These are phyloP conservation scores for Plasmodium fragile DNA, from an alignment of 169 alveolate species.

Conservation along the genomic window DNA sequence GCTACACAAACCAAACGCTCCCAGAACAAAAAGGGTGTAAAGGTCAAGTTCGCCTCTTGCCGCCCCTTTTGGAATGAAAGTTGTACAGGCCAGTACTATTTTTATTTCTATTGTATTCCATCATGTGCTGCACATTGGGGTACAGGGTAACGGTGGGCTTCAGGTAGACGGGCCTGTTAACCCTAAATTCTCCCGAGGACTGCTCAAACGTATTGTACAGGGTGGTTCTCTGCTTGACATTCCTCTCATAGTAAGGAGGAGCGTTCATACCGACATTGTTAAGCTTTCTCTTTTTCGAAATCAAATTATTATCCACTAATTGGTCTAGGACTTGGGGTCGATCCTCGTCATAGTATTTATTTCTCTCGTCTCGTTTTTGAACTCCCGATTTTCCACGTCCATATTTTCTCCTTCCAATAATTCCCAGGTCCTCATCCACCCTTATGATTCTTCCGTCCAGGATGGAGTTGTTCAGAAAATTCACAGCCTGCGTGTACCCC, in stretches of 20 bases:
- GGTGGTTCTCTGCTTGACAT: slow-evolving; percentile 26
- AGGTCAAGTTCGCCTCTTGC: neutral
- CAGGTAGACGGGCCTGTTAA: neutral
- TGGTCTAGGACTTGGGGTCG: slow-evolving; percentile 52
- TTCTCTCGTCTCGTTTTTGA: slow-evolving; percentile 84
- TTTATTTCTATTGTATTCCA: slow-evolving; percentile 16
- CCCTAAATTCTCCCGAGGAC: neutral
- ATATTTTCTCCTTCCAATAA: slow-evolving; percentile 81
- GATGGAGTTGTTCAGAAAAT: slow-evolving; percentile 81
- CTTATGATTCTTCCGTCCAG: slow-evolving; percentile 85
- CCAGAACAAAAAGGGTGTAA: neutral
- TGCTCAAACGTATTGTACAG: neutral
- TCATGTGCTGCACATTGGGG: slow-evolving; percentile 59
- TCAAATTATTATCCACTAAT: slow-evolving; percentile 12
- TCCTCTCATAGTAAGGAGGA: slow-evolving; percentile 37
- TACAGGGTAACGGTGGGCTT: slow-evolving; percentile 45
- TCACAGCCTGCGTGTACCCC: slow-evolving; percentile 81
- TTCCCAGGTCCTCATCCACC: slow-evolving; percentile 85
- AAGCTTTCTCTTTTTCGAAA: slow-evolving; percentile 48
- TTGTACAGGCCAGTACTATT: slow-evolving; percentile 4
- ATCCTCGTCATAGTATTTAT: slow-evolving; percentile 63
- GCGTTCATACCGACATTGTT: neutral
- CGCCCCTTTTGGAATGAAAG: slow-evolving; percentile 22
- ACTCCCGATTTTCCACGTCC: slow-evolving; percentile 86
- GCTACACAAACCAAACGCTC: neutral